Evolutionary conservation across 345 rosid species (phyloP).

Genomic region (Eucalyptus regnans): DNA sequence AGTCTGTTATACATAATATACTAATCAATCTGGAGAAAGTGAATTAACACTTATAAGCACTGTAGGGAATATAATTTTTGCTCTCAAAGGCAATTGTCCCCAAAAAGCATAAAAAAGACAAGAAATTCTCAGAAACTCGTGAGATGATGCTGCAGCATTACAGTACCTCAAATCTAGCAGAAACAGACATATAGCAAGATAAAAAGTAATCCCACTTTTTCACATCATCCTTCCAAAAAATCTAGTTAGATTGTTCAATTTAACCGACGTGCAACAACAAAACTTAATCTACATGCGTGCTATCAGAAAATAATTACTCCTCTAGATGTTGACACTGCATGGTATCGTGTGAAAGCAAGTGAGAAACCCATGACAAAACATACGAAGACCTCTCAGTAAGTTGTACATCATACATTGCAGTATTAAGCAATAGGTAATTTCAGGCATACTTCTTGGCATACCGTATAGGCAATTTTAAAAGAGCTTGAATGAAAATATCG

Average conservation of each 20-base stretch:
- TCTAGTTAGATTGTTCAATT: too few relatives aligned
- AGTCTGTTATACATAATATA: neutral
- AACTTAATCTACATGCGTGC: too few relatives aligned
- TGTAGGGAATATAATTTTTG: neutral
- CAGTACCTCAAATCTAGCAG: neutral
- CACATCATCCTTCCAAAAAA: too few relatives aligned
- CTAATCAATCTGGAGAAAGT: neutral
- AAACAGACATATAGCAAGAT: neutral
- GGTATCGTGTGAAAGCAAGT: too few relatives aligned
- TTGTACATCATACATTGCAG: neutral
- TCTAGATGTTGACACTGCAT: too few relatives aligned
- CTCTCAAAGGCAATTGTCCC: neutral
- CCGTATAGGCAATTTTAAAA: neutral
- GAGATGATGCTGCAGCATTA: neutral
- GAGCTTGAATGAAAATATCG: neutral
- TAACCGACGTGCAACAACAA: too few relatives aligned
- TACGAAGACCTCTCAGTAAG: neutral
- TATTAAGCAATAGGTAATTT: neutral
- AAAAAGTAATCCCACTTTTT: too few relatives aligned
- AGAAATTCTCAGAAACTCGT: neutral
- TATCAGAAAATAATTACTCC: too few relatives aligned
- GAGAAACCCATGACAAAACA: neutral
- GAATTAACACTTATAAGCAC: neutral
- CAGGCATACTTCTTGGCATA: neutral
- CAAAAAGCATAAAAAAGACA: neutral